Evolutionary conservation across 179 eudicot genomes (phyloP), one percentile per base, ranked within the genome.

Genomic region (Carnegiea gigantea): DNA sequence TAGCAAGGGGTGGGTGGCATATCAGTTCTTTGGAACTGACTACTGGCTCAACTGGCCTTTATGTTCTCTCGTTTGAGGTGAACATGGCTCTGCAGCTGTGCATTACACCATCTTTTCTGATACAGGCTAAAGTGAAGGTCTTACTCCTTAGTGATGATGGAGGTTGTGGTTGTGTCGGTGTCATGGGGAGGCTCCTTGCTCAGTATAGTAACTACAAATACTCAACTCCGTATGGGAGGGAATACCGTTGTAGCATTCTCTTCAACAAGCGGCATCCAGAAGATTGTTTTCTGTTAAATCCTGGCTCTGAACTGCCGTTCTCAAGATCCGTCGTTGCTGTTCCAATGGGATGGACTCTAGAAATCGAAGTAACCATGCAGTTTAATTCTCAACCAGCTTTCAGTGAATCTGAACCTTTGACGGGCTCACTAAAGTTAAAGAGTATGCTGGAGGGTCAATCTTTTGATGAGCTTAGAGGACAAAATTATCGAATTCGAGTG

Each of bases 81-180:
- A 80, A 9, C 7, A 43, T 73, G 82, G 82, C 1, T 80, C 23
- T 43, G 82, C 82, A 43, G 82, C 82, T 3, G 62, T 80, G 54
- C 78, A 80, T 40, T 80, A 80, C 68, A 20, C 21, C 0, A 24
- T 80, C 33, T 73, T 80, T 36, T 24, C 7, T n/a, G 5, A 28
- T 24, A 26, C 78, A 12, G 20, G 82, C 82, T 59, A 1, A 10
- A 23, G 44, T 80, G 38, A 54, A 73, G 73, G 44, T 73, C 23
- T 23, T 43, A 24, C 57, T 80, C 48, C 59, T 72, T 33, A 6
- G 8, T 11, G 15, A 53, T 40, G 44, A 7, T 26, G 59, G 77
- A 33, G 68, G 33, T 36, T 54, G 40, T 65, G 21, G 26, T 72
- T 51, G 72, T 57, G n/a, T 65, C 36, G 73, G 38, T 38, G 53